Percentiles rank a stretch among this genome's conserved stretches.
Conservation (phyloP, 1,284 basidiomycete species). For the Irpex sp. region DNA sequence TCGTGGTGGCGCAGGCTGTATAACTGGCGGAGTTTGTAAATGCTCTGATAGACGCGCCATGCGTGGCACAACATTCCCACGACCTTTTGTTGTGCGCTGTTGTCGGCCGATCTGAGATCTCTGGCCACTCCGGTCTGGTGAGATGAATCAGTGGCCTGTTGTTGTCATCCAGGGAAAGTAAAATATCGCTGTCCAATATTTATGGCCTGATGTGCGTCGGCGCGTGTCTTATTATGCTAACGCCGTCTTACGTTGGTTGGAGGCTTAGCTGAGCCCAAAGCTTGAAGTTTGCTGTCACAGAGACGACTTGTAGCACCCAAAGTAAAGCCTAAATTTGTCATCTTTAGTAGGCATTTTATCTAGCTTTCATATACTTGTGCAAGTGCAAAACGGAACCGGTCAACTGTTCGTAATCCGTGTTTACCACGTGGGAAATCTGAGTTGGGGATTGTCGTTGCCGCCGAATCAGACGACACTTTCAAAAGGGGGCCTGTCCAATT, state of each 20-base stretch:
- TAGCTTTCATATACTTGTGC: neutral
- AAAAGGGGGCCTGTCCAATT: conserved; percentile 1
- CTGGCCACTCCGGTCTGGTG: neutral
- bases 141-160: no score
- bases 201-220: neutral
- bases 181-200: neutral
- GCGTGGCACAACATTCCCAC: conserved; percentile 4
- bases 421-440: conserved; percentile 22
- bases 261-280: neutral
- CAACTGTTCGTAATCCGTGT: conserved; percentile 18
- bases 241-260: neutral
- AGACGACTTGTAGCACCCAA: neutral
- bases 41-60: conserved; percentile 1
- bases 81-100: neutral
- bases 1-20: conserved; percentile 15
- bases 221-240: neutral
- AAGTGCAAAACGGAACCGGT: neutral
- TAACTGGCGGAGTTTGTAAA: conserved; percentile 22
- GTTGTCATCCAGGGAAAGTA: neutral
- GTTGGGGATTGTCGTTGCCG: conserved; percentile 11
- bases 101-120: neutral
- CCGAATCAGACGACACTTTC: conserved; percentile 15
- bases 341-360: neutral
- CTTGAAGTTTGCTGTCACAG: neutral
- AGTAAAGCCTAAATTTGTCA: neutral